phyloP scores from a whole-genome alignment of 2,329 filamentous ascomycete species.

The Tetracladium maxilliforme region DNA sequence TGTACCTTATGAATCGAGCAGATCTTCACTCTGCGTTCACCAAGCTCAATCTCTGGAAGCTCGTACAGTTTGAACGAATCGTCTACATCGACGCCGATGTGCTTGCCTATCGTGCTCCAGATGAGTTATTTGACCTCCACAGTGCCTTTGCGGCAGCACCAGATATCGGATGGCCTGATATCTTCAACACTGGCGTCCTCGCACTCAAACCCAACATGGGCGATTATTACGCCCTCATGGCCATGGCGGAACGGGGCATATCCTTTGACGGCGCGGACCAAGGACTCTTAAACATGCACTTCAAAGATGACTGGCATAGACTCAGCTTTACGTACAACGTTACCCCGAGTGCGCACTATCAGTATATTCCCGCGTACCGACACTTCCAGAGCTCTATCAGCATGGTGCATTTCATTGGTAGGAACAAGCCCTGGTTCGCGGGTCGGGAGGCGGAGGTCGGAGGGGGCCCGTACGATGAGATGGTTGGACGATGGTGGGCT shows the following conservation, averaged over 20 bases:
- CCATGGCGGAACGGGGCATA: slow-evolving; percentile 72
- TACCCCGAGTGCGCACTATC: slow-evolving; percentile 91
- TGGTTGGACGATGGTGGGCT: slow-evolving; percentile 83
- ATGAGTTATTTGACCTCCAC: slow-evolving; percentile 69
- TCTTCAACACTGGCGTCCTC: slow-evolving; percentile 98
- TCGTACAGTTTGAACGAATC: slow-evolving; percentile 78
- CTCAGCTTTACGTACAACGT: slow-evolving; percentile 95
- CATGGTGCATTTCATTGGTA: slow-evolving; percentile 88
- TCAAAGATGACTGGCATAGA: slow-evolving; percentile 68
- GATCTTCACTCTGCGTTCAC: slow-evolving; percentile 91
- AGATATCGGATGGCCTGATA: slow-evolving; percentile 95
- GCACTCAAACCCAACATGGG: slow-evolving; percentile 73
- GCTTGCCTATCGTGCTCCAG: slow-evolving; percentile 77
- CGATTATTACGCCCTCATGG: slow-evolving; percentile 73
- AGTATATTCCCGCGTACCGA: slow-evolving; percentile 88
- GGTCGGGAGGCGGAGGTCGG: slow-evolving; percentile 40
- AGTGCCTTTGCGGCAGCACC: slow-evolving; percentile 59
- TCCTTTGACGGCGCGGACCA: slow-evolving; percentile 97
- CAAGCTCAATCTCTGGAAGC: slow-evolving; percentile 89
- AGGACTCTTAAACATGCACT: slow-evolving; percentile 90
- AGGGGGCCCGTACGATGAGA: slow-evolving; percentile 60
- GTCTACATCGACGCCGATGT: slow-evolving; percentile 93
- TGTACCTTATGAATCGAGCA: slow-evolving; percentile 80
- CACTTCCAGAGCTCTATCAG: slow-evolving; percentile 85
- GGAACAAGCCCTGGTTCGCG: slow-evolving; percentile 75